Conservation (phyloP, 352 stramenopile species). For the Phytopythium vexans region DNA sequence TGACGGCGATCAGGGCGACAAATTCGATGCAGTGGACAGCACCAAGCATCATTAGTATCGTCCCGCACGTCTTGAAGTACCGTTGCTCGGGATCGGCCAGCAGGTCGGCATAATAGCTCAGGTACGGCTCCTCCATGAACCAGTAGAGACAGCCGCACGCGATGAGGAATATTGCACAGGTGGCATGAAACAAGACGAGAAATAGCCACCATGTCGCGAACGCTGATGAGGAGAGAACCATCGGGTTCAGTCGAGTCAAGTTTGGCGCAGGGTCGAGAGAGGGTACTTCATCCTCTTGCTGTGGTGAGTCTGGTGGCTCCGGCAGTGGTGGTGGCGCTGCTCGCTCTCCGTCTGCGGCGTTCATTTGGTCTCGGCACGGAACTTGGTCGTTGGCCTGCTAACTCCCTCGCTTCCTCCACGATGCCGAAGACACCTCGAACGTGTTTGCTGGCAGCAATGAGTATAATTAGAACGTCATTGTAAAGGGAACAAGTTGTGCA, state of each 20-base stretch:
- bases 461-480: too few relatives aligned
- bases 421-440: too few relatives aligned
- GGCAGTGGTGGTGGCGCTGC: too few relatives aligned
- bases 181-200: slow-evolving; percentile 6
- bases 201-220: background rate
- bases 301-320: too few relatives aligned
- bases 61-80: slow-evolving; percentile 17
- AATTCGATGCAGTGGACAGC: slow-evolving; percentile 10
- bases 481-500: too few relatives aligned
- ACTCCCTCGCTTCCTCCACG: too few relatives aligned
- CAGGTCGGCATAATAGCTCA: slow-evolving; percentile 31
- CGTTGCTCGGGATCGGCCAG: slow-evolving; percentile 9
- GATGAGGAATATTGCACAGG: slow-evolving; percentile 21
- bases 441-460: too few relatives aligned
- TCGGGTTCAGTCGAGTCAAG: background rate
- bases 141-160: slow-evolving; percentile 16
- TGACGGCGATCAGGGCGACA: background rate
- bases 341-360: too few relatives aligned
- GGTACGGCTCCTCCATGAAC: slow-evolving; percentile 29
- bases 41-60: slow-evolving; percentile 9
- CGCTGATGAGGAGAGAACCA: background rate
- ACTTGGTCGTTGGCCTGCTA: too few relatives aligned
- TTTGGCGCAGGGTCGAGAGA: too few relatives aligned
- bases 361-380: too few relatives aligned
- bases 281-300: too few relatives aligned